These are phyloP conservation scores for Anthracocystis panici-leucophaei DNA, from an alignment of 1,284 basidiomycete genomes.

Conservation along the genomic window DNA sequence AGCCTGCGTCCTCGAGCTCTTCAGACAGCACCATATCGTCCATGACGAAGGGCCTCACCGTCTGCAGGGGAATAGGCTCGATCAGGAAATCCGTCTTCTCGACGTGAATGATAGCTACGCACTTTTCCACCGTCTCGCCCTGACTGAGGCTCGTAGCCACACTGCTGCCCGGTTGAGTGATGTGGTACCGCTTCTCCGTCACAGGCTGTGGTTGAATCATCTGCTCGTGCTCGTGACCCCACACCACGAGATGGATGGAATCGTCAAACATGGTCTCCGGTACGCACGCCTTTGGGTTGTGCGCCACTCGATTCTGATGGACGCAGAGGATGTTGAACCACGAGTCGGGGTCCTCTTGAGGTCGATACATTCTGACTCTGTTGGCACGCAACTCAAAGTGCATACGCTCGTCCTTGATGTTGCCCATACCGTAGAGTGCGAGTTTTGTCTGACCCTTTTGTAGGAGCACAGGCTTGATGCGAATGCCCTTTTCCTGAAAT, in stretches of 20 bases:
- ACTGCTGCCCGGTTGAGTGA: slow-evolving; percentile 93
- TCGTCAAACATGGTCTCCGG: slow-evolving; percentile 98
- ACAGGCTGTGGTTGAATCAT: slow-evolving; percentile 90
- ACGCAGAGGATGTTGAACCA: slow-evolving; percentile 96
- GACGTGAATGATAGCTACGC: slow-evolving; percentile 72
- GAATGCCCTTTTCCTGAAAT: slow-evolving; percentile 82
- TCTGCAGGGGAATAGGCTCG: slow-evolving; percentile 85
- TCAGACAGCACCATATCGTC: slow-evolving; percentile 83
- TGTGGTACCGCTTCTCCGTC: slow-evolving; percentile 88
- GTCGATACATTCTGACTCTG: slow-evolving; percentile 95
- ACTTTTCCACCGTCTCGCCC: slow-evolving; percentile 61
- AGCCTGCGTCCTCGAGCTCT: slow-evolving; percentile 67
- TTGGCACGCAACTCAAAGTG: slow-evolving; percentile 94
- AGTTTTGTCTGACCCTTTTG: slow-evolving; percentile 88
- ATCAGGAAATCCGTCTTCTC: slow-evolving; percentile 84
- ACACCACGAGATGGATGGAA: slow-evolving; percentile 89
- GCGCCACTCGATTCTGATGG: slow-evolving; percentile 96
- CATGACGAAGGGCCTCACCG: slow-evolving; percentile 94
- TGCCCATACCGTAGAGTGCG: slow-evolving; percentile 94
- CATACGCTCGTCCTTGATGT: slow-evolving; percentile 95
- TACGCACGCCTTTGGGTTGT: slow-evolving; percentile 90
- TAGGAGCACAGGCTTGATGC: slow-evolving; percentile 88
- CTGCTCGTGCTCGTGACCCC: slow-evolving; percentile 99
- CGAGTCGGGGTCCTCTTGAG: slow-evolving; percentile 77
- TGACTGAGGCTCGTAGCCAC: slow-evolving; percentile 82